Conservation (phyloP, 78 protist genomes). For the Polysphondylium violaceum region DNA sequence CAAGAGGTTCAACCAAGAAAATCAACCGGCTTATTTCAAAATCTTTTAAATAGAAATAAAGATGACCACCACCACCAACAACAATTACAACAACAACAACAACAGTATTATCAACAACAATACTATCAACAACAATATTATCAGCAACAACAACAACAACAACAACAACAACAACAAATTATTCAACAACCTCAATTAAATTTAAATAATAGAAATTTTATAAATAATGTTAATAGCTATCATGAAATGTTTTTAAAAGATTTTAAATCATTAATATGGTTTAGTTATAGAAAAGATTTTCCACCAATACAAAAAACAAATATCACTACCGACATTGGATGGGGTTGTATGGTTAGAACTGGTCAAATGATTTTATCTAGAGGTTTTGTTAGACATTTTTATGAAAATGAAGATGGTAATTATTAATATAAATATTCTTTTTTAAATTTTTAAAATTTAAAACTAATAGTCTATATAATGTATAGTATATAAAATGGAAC, state of each 20-base stretch:
- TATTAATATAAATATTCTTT: background rate
- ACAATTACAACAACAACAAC: background rate
- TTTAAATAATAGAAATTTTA: background rate
- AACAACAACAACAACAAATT: conserved; percentile 9
- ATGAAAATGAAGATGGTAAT: conserved; percentile 33
- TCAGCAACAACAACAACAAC: conserved; percentile 5
- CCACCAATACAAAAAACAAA: conserved; percentile 45
- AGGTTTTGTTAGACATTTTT: conserved; percentile 47
- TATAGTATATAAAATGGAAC: background rate
- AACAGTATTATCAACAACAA: background rate
- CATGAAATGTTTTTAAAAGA: conserved; percentile 22
- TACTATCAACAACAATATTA: background rate
- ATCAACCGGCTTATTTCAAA: no score
- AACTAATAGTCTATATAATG: background rate
- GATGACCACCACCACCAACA: background rate
- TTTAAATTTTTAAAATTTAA: background rate
- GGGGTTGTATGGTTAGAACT: conserved; percentile 84
- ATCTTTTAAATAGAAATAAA: background rate
- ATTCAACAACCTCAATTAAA: background rate
- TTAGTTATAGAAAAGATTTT: conserved; percentile 84
- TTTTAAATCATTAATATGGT: conserved; percentile 56
- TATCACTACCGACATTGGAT: conserved; percentile 81
- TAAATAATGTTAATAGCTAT: background rate
- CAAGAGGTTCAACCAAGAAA: no score
- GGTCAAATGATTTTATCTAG: conserved; percentile 73